Conservation (phyloP, 2,329 filamentous ascomycete genomes). For the Chaetomiaceae sp. region DNA sequence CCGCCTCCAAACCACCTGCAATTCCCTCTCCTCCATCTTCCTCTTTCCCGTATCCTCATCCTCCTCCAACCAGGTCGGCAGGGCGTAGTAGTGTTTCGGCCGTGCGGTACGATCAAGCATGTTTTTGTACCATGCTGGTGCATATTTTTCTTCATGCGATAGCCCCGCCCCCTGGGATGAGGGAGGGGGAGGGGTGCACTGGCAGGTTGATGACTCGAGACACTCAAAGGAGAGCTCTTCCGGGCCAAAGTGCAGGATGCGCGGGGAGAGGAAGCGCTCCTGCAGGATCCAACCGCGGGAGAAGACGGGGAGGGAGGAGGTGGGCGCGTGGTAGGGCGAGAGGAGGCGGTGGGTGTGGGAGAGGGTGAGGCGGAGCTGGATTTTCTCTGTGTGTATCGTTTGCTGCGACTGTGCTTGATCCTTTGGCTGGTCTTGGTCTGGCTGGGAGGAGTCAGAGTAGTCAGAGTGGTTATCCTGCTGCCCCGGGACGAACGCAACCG, state of each 20-base stretch:
- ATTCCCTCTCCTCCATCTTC: not conserved
- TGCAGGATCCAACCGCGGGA: constrained; percentile 26
- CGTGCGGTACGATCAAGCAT: not conserved
- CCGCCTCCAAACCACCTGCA: constrained; percentile 1
- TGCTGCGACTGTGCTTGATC: not conserved
- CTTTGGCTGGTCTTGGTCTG: not conserved
- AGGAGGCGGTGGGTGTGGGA: constrained; percentile 7
- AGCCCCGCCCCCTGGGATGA: not conserved
- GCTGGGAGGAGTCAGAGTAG: not conserved
- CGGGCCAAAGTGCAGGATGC: constrained; percentile 21
- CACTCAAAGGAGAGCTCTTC: constrained; percentile 21
- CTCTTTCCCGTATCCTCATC: not conserved
- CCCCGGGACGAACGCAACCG: not conserved
- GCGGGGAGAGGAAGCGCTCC: constrained; percentile 22
- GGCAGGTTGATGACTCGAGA: constrained; percentile 8
- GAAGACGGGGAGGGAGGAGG: constrained; percentile 9
- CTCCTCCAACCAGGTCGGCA: not conserved
- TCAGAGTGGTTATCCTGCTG: not conserved
- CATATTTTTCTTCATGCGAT: no score
- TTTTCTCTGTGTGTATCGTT: not conserved
- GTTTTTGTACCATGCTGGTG: not conserved
- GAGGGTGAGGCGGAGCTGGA: constrained; percentile 13
- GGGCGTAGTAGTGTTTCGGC: constrained; percentile 4
- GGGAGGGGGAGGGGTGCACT: constrained; percentile 10
- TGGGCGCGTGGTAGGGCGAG: not conserved